Percentiles rank a stretch among this genome's conserved stretches.
These are phyloP conservation scores for Cordyceps tenuipes DNA, from an alignment of 2,329 filamentous ascomycete species.

Conservation along the genomic window DNA sequence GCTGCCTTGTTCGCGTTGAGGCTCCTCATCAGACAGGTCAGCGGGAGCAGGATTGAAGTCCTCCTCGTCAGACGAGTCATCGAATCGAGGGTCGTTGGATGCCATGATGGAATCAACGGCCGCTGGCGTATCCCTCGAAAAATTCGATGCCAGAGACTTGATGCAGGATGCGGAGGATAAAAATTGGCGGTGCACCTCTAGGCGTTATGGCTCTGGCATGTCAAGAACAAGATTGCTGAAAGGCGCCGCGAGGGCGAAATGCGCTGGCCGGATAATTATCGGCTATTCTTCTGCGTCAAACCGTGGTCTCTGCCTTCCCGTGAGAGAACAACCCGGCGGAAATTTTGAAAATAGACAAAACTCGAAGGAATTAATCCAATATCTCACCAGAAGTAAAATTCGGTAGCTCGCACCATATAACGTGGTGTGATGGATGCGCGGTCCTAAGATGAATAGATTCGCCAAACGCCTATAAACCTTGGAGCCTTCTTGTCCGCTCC, in stretches of 20 bases:
- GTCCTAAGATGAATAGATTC: neutral
- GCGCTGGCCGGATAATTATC: constrained; percentile 15
- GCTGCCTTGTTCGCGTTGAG: constrained; percentile 34
- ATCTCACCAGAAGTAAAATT: neutral
- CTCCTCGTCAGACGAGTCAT: constrained; percentile 69
- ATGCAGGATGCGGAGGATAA: neutral
- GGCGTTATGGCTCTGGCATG: constrained; percentile 11
- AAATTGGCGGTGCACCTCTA: constrained; percentile 6
- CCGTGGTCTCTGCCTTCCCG: neutral
- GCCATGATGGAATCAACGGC: constrained; percentile 32
- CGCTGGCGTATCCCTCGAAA: neutral
- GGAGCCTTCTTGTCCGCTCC: neutral
- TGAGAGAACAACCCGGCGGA: neutral
- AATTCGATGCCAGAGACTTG: constrained; percentile 11
- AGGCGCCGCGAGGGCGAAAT: constrained; percentile 2
- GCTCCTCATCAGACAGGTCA: constrained; percentile 57
- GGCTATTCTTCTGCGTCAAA: neutral
- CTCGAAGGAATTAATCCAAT: neutral
- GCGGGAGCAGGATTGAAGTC: constrained; percentile 81
- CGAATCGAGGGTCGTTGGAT: constrained; percentile 40
- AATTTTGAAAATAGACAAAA: neutral
- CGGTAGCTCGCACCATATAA: too few species aligned
- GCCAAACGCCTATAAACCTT: neutral
- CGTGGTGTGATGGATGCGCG: neutral
- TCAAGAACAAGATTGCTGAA: constrained; percentile 4